Base-by-base conservation (phyloP, 2,329 filamentous ascomycete genomes). In the Parastagonospora avenae region DNA sequence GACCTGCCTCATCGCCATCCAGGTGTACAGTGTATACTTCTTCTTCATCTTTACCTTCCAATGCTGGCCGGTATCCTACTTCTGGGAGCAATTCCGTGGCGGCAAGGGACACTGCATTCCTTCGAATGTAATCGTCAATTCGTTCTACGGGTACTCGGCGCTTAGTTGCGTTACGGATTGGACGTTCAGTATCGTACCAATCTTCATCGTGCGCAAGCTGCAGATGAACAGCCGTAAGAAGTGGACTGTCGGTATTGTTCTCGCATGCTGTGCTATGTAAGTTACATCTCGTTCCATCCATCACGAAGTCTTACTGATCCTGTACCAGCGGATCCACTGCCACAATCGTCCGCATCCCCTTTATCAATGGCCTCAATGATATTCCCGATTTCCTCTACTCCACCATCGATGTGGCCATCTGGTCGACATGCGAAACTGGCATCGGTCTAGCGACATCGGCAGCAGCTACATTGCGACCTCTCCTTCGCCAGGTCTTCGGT, bases 251-350 rank as follows among this genome's bases (percentile, higher is more conserved):
- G 53, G 24, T 12, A n/a, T 52, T 39, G 39, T 55, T 29, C 55
- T 59, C 12, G 55, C 52, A n/a, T 55, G 52, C 12, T 58, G 55
- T 39, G 55, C 55, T 15, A 38, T 57, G 55, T 57, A 58, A 46
- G 55, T 29, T 36, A 15, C 9, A 12, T 19, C 5, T 32, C 12
- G 30, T 12, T 43, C 12, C 11, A 35, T 8, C 27, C 14, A 29
- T 10, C 33, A 35, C 24, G 15, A 40, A 47, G 24, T 30, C 40
- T 42, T 49, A 27, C 50, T 56, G 46, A 54, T 12, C 33, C 10
- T 1, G 33, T 14, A 41, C 31, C 30, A 59, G 53, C 37, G 55
- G 52, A 15, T 55, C 52, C 10, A 56, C 55, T 8, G 55, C 55
- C 4, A 56, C 53, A 9, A 52, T 59, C 14, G 47, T 59, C 32